Conservation (phyloP, 2,329 filamentous ascomycete species). For the Fusarium nisikadoi region DNA sequence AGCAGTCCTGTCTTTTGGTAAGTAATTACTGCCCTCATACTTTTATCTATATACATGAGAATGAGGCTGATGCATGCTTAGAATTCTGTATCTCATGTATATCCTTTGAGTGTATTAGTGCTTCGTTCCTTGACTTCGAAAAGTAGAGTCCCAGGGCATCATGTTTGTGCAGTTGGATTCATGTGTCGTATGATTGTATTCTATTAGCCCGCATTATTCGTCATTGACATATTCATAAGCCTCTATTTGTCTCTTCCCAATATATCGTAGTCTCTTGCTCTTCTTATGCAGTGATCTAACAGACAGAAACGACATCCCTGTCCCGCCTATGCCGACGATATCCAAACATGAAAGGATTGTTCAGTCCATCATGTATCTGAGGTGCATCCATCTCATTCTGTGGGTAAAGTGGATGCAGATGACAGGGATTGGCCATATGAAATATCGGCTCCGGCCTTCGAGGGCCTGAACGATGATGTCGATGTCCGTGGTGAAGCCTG, state of each 20-base stretch:
- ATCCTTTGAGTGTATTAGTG: constrained; percentile 22
- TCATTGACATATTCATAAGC: background rate
- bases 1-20: background rate
- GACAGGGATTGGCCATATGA: background rate
- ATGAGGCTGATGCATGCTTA: background rate
- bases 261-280: background rate
- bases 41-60: rapidly evolving
- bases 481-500: constrained; percentile 3
- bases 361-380: constrained; percentile 22
- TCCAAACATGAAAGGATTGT: background rate
- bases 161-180: background rate
- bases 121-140: background rate
- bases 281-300: background rate
- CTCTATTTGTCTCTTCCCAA: background rate
- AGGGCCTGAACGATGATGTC: background rate
- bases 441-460: constrained; percentile 11
- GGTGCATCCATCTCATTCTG: constrained; percentile 43
- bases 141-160: background rate
- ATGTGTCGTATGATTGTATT: background rate
- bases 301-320: background rate
- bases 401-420: background rate
- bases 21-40: background rate
- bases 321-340: background rate
- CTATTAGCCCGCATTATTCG: background rate
- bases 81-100: constrained; percentile 19